Percentiles rank a stretch among this genome's conserved stretches.
Conservation (phyloP, 2,329 filamentous ascomycete genomes). For the Fusarium sp. region DNA sequence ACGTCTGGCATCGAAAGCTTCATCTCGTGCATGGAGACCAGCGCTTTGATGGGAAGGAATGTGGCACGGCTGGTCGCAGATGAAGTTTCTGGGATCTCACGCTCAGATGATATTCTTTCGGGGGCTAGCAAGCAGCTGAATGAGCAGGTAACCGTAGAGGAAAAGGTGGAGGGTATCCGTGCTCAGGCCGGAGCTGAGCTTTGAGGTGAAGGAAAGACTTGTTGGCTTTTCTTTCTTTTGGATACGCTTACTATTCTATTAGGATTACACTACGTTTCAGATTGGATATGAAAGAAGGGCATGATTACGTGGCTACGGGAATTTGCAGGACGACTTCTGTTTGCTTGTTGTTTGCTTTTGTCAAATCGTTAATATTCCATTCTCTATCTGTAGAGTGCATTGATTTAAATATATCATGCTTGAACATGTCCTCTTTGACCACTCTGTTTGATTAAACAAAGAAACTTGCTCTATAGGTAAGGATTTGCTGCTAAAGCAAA, state of each 20-base stretch:
- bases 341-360: background rate
- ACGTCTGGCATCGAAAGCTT: conserved; percentile 89
- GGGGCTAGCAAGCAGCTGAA: background rate
- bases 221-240: background rate
- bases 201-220: conserved; percentile 15
- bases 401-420: background rate
- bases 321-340: background rate
- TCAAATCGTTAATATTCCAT: too few relatives aligned
- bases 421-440: background rate
- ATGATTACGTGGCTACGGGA: background rate
- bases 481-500: background rate
- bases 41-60: conserved; percentile 90
- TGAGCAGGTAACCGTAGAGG: conserved; percentile 5
- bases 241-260: background rate
- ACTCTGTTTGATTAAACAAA: background rate
- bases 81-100: conserved; percentile 59
- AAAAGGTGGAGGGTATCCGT: conserved; percentile 22
- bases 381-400: too few relatives aligned
- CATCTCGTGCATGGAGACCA: conserved; percentile 98
- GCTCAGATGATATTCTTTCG: conserved; percentile 15
- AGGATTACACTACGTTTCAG: background rate
- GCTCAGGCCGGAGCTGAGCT: conserved; percentile 34
- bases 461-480: background rate
- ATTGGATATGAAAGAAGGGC: background rate
- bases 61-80: conserved; percentile 80